phyloP scores from a whole-genome alignment of 495 filamentous ascomycete genomes.

The Daldinia grandis region DNA sequence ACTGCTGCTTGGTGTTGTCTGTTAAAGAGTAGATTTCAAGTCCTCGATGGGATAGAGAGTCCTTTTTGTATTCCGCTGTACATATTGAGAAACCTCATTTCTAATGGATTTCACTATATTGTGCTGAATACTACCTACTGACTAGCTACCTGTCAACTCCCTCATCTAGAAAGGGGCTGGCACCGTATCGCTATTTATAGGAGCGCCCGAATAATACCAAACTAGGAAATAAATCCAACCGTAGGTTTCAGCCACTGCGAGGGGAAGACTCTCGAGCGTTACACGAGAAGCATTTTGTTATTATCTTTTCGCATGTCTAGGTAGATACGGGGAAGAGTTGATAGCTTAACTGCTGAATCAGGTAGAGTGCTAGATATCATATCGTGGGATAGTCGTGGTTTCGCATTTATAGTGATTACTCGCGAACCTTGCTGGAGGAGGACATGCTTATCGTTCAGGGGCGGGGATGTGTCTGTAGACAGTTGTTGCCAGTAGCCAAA shows the following conservation, averaged over 20 bases:
- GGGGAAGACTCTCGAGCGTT: no score
- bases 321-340: not conserved
- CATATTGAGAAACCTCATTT: not conserved
- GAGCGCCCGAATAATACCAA: no score
- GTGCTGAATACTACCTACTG: not conserved
- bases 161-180: not conserved
- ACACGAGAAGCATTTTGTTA: no score
- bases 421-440: not conserved
- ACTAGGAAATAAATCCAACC: no score
- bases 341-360: no score
- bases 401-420: not conserved
- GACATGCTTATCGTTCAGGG: not conserved
- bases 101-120: not conserved
- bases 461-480: not conserved
- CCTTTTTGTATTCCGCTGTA: not conserved
- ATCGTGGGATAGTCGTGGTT: not conserved
- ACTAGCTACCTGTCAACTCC: not conserved
- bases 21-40: not conserved
- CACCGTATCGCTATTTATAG: not conserved
- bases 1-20: not conserved
- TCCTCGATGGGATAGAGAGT: not conserved
- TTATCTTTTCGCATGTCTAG: no score
- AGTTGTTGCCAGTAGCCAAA: not conserved
- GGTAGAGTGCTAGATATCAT: no score
- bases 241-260: no score